These are phyloP conservation scores for Hypoxylon subgilvum DNA, from an alignment of 495 filamentous ascomycete species.

Conservation along the genomic window DNA sequence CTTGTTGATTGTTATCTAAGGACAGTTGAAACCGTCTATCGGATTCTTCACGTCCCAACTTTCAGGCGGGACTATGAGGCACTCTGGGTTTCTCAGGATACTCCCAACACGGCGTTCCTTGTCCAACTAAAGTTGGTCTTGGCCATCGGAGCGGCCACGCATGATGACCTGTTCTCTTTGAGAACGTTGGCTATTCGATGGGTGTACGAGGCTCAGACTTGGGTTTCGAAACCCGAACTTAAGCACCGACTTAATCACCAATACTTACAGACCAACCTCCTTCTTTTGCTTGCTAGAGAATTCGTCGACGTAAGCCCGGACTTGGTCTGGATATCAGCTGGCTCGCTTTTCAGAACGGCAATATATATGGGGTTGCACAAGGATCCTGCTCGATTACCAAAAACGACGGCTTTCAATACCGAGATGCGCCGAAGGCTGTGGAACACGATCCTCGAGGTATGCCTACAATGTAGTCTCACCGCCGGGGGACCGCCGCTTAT, in stretches of 20 bases:
- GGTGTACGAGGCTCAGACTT: slow-evolving; percentile 68
- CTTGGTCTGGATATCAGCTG: slow-evolving; percentile 64
- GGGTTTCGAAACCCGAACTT: slow-evolving; percentile 60
- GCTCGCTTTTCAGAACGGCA: slow-evolving; percentile 62
- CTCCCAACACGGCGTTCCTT: slow-evolving; percentile 49
- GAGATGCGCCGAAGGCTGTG: slow-evolving; percentile 74
- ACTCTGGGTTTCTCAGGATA: slow-evolving; percentile 45
- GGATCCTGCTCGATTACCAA: slow-evolving; percentile 56
- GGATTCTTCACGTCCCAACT: slow-evolving; percentile 58
- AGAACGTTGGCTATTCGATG: slow-evolving; percentile 63
- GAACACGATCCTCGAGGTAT: slow-evolving; percentile 66
- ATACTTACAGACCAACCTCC: slow-evolving; percentile 63
- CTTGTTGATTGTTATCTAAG: slow-evolving; percentile 59
- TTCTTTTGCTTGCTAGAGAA: slow-evolving; percentile 66
- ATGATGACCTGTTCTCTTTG: slow-evolving; percentile 55
- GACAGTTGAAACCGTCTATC: slow-evolving; percentile 58
- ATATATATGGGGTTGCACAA: slow-evolving; percentile 68
- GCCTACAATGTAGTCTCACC: slow-evolving; percentile 57
- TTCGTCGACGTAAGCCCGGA: slow-evolving; percentile 61
- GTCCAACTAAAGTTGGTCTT: slow-evolving; percentile 69
- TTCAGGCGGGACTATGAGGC: slow-evolving; percentile 59
- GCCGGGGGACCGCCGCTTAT: slow-evolving; percentile 60
- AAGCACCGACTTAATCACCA: slow-evolving; percentile 62
- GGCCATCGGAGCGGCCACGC: slow-evolving; percentile 63
- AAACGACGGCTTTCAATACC: slow-evolving; percentile 54